Evolutionary conservation across 2,329 filamentous ascomycete species (phyloP), one percentile per base, ranked within the genome.

Genomic region (Helicocarpus griseus): DNA sequence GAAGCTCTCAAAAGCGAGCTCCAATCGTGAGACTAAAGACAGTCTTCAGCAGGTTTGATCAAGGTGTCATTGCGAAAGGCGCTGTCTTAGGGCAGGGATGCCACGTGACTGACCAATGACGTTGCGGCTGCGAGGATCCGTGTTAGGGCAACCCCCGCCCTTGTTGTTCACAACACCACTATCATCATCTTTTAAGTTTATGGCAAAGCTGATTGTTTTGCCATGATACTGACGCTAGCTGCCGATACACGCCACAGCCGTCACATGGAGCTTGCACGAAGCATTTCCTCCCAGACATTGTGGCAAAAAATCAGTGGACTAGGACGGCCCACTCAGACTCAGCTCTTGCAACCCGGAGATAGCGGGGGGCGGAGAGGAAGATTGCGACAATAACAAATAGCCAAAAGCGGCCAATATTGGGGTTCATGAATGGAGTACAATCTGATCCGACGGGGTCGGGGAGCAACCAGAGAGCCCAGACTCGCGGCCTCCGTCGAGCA

Each of bases 341-440:
- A 21, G 28, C 14, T 17, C 19, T n/a, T 22, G 8, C 28, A 7
- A 19, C n/a, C 17, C 26, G 17, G 24, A 19, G 26, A 21, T 28
- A 5, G 7, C 26, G 17, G 28, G 9, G 9, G 28, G 2, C 7
- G n/a, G 26, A 31, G 28, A 45, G 17, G 26, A 21, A 6, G 43
- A 46, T 14, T 28, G 21, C 13, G 17, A 43, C 4, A 8, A 43
- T 28, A n/a, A 43, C 8, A 22, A 11, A 14, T 26, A 46, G 9
- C 7, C 44, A 46, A 22, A 35, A 46, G 44, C 43, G 43, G 43
- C 43, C n/a, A 46, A n/a, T 17, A 31, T 46, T 17, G 29, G 33
- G 29, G 44, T 14, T 46, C 22, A 46, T 46, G n/a, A n/a, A n/a
- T n/a, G n/a, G n/a, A n/a, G 44, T 46, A 46, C 29, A 21, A 46